Percentiles rank a stretch among this genome's conserved stretches.
Evolutionary conservation across 2,329 filamentous ascomycete genomes (phyloP).

Genomic region (Endothia cerciana): DNA sequence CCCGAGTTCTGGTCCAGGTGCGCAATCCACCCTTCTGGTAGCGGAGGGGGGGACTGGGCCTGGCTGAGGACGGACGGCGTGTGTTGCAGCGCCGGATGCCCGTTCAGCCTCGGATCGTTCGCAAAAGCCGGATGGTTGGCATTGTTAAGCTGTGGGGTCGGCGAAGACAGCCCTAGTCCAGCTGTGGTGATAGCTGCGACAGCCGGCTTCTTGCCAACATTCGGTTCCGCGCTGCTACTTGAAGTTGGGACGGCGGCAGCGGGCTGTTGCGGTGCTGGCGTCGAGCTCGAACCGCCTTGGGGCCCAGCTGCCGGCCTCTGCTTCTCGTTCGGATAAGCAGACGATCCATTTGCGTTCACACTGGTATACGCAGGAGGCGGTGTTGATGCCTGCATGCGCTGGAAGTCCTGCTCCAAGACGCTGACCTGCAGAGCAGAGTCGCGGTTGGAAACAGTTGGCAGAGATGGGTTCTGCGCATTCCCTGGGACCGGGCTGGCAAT

Average conservation of each 20-base stretch:
- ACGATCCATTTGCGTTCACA: slow-evolving; percentile 57
- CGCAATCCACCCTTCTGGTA: slow-evolving; percentile 98
- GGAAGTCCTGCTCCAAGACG: slow-evolving; percentile 84
- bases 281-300: slow-evolving; percentile 33
- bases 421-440: slow-evolving; percentile 57
- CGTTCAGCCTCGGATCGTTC: slow-evolving; percentile 69
- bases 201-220: slow-evolving; percentile 34
- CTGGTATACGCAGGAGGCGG: slow-evolving; percentile 96
- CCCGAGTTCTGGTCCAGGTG: slow-evolving; percentile 94
- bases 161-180: slow-evolving; percentile 46
- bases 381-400: slow-evolving; percentile 78
- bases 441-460: slow-evolving; percentile 22
- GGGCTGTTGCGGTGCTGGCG: slow-evolving; percentile 35
- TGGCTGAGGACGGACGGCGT: slow-evolving; percentile 50
- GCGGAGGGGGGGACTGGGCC: slow-evolving; percentile 83
- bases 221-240: slow-evolving; percentile 31
- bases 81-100: slow-evolving; percentile 50
- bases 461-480: slow-evolving; percentile 36
- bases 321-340: slow-evolving; percentile 85
- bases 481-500: slow-evolving; percentile 66
- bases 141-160: slow-evolving; percentile 51
- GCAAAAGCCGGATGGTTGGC: slow-evolving; percentile 87
- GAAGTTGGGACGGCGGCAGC: slow-evolving; percentile 28
- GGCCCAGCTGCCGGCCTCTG: slow-evolving; percentile 49
- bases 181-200: slow-evolving; percentile 36